These are phyloP conservation scores for Colletotrichum sp. DNA, from an alignment of 2,329 filamentous ascomycete genomes.

Conservation along the genomic window DNA sequence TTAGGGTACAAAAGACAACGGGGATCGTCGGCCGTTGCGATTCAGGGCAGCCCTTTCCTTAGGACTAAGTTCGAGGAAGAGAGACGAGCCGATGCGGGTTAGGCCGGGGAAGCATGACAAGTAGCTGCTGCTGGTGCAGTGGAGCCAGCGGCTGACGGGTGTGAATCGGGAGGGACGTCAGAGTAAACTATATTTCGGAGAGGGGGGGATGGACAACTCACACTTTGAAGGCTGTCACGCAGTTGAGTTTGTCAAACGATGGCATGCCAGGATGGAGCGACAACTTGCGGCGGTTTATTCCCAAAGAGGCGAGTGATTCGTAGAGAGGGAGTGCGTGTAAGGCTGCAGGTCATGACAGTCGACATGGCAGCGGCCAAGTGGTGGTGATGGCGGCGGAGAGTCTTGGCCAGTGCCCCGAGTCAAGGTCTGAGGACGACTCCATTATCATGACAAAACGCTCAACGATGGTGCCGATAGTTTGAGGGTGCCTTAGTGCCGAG, in stretches of 20 bases:
- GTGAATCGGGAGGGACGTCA: constrained; percentile 1
- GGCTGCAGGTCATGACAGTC: neutral
- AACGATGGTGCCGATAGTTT: neutral
- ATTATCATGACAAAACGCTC: neutral
- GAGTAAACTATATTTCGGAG: constrained; percentile 1
- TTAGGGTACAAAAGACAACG: neutral
- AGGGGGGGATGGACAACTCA: neutral
- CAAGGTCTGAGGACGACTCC: neutral
- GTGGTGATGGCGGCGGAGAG: neutral
- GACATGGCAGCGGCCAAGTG: neutral
- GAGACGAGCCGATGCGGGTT: constrained; percentile 1
- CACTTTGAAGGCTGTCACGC: neutral
- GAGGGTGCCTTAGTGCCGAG: neutral
- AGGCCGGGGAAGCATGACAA: constrained; percentile 6
- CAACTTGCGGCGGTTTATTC: neutral
- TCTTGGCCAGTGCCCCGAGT: neutral
- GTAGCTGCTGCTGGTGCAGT: neutral
- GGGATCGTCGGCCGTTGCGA: constrained; percentile 20
- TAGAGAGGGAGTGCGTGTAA: neutral
- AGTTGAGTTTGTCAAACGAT: neutral
- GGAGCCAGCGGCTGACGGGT: constrained; percentile 8
- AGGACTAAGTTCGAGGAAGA: constrained; percentile 3
- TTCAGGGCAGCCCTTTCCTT: neutral
- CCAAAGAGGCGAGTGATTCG: neutral
- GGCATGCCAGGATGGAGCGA: neutral